Evolutionary conservation across 176 grass and related monocot species (phyloP).

Genomic region (Bromus sterilis): DNA sequence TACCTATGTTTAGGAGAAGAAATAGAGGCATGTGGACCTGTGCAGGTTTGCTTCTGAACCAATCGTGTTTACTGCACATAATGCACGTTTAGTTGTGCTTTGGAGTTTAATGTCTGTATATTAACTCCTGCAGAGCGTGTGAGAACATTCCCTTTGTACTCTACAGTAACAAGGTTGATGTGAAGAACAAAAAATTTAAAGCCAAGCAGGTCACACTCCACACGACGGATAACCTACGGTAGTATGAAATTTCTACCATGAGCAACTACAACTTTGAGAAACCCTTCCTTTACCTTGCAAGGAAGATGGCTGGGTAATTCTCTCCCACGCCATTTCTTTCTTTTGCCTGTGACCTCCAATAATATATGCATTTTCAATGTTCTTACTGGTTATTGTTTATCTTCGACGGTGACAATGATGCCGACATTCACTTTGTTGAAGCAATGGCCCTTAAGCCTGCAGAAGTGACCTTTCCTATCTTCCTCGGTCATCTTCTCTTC

Average conservation of each 20-base stretch:
- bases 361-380: not conserved
- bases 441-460: too few species aligned
- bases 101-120: not conserved
- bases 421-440: too few species aligned
- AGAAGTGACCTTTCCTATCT: too few species aligned
- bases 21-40: conserved; percentile 50
- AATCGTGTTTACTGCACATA: not conserved
- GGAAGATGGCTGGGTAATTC: conserved; percentile 51
- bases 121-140: conserved; percentile 42
- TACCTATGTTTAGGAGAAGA: too few species aligned
- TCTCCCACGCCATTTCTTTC: not conserved
- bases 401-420: too few species aligned
- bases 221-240: conserved; percentile 79
- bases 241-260: conserved; percentile 84
- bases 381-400: not conserved
- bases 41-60: conserved; percentile 40
- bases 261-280: conserved; percentile 93
- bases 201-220: conserved; percentile 75
- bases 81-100: too few species aligned
- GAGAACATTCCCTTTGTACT: conserved; percentile 78
- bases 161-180: conserved; percentile 73
- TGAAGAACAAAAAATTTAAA: conserved; percentile 75
- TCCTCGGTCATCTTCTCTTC: too few species aligned
- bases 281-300: conserved; percentile 76
- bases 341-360: not conserved